Evolutionary conservation across 371 early-diverging fungal species (phyloP).

Genomic region (Caulochytrium protostelioides): DNA sequence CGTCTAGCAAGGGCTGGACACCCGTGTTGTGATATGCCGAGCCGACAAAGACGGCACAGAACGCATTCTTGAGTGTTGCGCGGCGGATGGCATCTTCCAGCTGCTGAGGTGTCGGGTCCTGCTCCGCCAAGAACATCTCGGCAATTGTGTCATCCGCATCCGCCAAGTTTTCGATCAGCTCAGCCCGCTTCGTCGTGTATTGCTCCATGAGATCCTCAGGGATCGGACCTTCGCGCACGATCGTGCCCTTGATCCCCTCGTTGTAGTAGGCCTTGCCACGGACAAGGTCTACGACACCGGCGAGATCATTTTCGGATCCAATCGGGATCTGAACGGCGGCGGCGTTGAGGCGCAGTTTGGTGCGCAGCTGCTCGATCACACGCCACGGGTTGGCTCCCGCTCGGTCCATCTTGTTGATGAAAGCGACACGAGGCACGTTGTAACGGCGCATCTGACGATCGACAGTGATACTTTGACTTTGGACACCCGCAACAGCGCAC

Average conservation of each 20-base stretch:
- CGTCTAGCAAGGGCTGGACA: constrained; percentile 57
- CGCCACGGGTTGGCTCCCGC: constrained; percentile 86
- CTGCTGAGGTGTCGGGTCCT: constrained; percentile 37
- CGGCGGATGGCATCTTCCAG: constrained; percentile 44
- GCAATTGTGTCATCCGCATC: constrained; percentile 72
- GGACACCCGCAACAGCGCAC: constrained; percentile 64
- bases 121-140: constrained; percentile 57
- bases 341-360: constrained; percentile 68
- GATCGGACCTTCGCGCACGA: constrained; percentile 45
- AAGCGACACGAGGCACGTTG: constrained; percentile 62
- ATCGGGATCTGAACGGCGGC: constrained; percentile 89
- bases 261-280: constrained; percentile 68
- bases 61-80: constrained; percentile 50
- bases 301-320: constrained; percentile 64
- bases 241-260: constrained; percentile 59
- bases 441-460: constrained; percentile 84
- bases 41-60: constrained; percentile 69
- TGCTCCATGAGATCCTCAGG: constrained; percentile 54
- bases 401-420: constrained; percentile 80
- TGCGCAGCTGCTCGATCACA: constrained; percentile 70
- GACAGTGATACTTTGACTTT: constrained; percentile 85
- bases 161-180: constrained; percentile 59
- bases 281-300: constrained; percentile 84
- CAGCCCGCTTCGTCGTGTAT: constrained; percentile 47
- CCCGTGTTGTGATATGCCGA: constrained; percentile 71